Base-by-base conservation (phyloP, 2,329 filamentous ascomycete genomes). In the Metarhizium guizhouense region DNA sequence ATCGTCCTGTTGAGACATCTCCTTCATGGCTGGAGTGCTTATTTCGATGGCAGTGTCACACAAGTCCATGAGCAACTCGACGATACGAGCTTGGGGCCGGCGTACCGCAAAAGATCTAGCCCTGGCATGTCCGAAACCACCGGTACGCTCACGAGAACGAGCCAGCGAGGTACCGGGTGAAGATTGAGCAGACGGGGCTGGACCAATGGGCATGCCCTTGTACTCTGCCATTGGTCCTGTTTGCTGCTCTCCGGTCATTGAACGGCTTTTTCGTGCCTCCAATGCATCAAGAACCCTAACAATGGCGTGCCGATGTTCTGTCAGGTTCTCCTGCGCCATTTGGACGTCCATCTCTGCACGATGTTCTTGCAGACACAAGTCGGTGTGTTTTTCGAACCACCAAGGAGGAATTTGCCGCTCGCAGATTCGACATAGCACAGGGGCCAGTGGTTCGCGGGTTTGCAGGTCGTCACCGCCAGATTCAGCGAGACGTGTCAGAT, bases 371-470 rank as follows among this genome's bases (percentile, higher is more conserved):
- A 96, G 77, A 67, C 94, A 99, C 20, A 97, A 76, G 65, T 99
- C 95, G 2, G 93, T 96, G 69, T 99, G 94, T 71, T 97, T 99
- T 72, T 99, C 94, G 64, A 99, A 99, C 95, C 94, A 99, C 94
- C 94, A 99, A 0, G 93, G 91, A 4, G 90, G 90, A 58, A 99
- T 97, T 59, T 96, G 90, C 54, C 94, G 89, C 69, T 99, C 94
- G 70, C 94, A 99, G 55, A 99, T 97, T 53, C 94, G 90, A 70
- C 94, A 99, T 16, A 99, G 81, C 4, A 97, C 87, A 0, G 91
- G 90, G 0, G 93, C 91, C 3, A 90, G 90, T 5, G 90, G 90
- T 10, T 90, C 85, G 67, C 92, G 86, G 64, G 86, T 84, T 52
- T 82, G 82, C 20, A 88, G 85, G 59, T 88, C 90, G 45, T 88